Conservation (phyloP, 768 basidiomycete genomes). For the Podaxis pistillaris region DNA sequence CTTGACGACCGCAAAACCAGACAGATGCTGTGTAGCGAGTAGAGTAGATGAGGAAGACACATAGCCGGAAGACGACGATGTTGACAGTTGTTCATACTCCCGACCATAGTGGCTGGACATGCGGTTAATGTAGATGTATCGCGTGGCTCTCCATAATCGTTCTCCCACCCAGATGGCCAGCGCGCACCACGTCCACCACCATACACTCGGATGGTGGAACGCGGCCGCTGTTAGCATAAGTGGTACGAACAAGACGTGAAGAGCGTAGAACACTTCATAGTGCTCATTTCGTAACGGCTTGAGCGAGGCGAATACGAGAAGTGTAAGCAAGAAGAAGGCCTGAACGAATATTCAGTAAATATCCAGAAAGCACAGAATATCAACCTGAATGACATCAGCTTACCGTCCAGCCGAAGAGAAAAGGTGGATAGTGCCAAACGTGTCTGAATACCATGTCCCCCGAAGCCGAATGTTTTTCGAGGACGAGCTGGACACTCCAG, state of each 20-base stretch:
- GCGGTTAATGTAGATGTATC: constrained; percentile 62
- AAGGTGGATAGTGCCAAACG: constrained; percentile 58
- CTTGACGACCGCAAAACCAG: background rate
- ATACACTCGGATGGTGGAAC: constrained; percentile 64
- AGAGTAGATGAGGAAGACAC: background rate
- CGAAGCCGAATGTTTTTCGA: constrained; percentile 42
- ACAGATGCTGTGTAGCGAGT: too few relatives aligned
- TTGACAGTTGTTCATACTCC: background rate
- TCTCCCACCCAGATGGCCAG: constrained; percentile 53
- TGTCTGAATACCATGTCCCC: constrained; percentile 40
- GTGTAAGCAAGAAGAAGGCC: constrained; percentile 56
- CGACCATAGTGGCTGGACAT: constrained; percentile 30
- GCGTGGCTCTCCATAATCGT: constrained; percentile 37
- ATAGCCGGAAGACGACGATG: background rate
- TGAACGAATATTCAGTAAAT: constrained; percentile 22
- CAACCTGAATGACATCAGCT: constrained; percentile 10
- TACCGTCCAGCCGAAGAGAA: constrained; percentile 62
- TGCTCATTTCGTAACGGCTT: constrained; percentile 47
- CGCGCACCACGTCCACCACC: constrained; percentile 69
- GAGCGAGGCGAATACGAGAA: constrained; percentile 51
- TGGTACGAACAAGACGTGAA: constrained; percentile 64
- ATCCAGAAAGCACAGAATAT: background rate
- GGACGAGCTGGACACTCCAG: constrained; percentile 67
- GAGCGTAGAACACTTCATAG: constrained; percentile 65
- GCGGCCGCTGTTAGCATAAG: constrained; percentile 58